Evolutionary conservation across 2,329 filamentous ascomycete species (phyloP), one percentile per base, ranked within the genome.

Genomic region (Pleurostoma richardsiae): DNA sequence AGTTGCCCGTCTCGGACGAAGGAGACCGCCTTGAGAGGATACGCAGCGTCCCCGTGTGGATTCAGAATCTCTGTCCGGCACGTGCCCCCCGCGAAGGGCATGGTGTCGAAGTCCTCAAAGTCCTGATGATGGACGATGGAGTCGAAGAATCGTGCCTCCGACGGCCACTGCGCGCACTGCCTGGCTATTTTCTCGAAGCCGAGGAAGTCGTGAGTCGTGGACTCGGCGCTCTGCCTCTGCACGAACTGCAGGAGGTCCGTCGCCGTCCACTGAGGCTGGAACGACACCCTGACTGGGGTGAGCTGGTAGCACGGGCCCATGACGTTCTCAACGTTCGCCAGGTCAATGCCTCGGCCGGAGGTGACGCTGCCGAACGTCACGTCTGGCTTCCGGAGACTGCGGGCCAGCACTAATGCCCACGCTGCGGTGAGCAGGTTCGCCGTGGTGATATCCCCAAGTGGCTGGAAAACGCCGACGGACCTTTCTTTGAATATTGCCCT

Each of bases 271-370:
- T 50, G 19, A 0, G 52, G 6, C 4, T 62, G 45, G 48, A 74
- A 67, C 0, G 52, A 47, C 2, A 74, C 63, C 26, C 72, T 64
- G 44, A 73, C 60, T 1, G 72, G 72, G 2, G 67, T 66, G 45
- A 70, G 67, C 49, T 72, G 66, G 59, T 68, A 72, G 48, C 68
- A 73, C 0, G 72, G 71, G 0, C 72, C 72, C 11, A 69, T 59
- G 30, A 73, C 62, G 31, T 60, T 57, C 31, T 72, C 69, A 2
- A 64, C 59, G 41, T 58, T 58, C 5, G 56, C 45, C 0, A 68
- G 56, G 29, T 62, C 65, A 19, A 71, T 57, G 45, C 66, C 69
- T 8, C 72, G 66, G 2, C 72, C 72, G 0, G 62, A 66, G 1
- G 66, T 67, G 1, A 74, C 67, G 47, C 63, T 61, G 29, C 69